Conservation (phyloP, 2,329 filamentous ascomycete species). For the Xylaria sp. region DNA sequence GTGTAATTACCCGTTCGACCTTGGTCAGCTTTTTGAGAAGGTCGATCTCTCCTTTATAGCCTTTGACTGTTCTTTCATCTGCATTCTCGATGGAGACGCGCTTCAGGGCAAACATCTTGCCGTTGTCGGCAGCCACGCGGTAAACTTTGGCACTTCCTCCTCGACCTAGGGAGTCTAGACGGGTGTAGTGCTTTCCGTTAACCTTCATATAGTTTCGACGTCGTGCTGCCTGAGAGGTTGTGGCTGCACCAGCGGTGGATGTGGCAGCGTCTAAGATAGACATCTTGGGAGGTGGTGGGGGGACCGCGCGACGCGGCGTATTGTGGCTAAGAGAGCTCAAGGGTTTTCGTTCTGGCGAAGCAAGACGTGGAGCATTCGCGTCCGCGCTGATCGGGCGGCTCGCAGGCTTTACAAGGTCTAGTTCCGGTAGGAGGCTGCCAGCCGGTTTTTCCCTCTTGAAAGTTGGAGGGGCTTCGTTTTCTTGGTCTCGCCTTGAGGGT, state of each 20-base stretch:
- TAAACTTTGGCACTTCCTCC: slow-evolving; percentile 96
- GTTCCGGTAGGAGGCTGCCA: slow-evolving; percentile 60
- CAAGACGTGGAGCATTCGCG: slow-evolving; percentile 45
- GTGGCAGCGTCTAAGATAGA: slow-evolving; percentile 92
- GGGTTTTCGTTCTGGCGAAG: slow-evolving; percentile 62
- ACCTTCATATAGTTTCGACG: slow-evolving; percentile 84
- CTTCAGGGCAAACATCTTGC: slow-evolving; percentile 93
- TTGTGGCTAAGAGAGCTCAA: slow-evolving; percentile 62
- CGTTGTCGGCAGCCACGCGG: slow-evolving; percentile 95
- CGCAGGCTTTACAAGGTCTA: slow-evolving; percentile 57
- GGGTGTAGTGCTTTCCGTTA: slow-evolving; percentile 89
- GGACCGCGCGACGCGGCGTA: slow-evolving; percentile 79
- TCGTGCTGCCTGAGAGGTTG: slow-evolving; percentile 73
- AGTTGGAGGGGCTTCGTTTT: slow-evolving; percentile 78
- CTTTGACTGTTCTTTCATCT: slow-evolving; percentile 80
- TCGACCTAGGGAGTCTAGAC: slow-evolving; percentile 87
- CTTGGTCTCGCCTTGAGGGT: slow-evolving; percentile 75
- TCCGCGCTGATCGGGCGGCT: slow-evolving; percentile 57
- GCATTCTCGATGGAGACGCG: slow-evolving; percentile 88
- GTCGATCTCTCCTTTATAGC: slow-evolving; percentile 96
- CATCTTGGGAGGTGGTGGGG: slow-evolving; percentile 92
- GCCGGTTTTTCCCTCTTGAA: slow-evolving; percentile 68
- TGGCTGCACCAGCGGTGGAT: slow-evolving; percentile 77
- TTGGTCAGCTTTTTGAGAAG: slow-evolving; percentile 80
- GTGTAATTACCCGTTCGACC: slow-evolving; percentile 86